A percentile compares a stretch with the other conserved stretches of the same genome.
phyloP scores from a whole-genome alignment of 2,329 filamentous ascomycete genomes.

The Penicillium sp. region DNA sequence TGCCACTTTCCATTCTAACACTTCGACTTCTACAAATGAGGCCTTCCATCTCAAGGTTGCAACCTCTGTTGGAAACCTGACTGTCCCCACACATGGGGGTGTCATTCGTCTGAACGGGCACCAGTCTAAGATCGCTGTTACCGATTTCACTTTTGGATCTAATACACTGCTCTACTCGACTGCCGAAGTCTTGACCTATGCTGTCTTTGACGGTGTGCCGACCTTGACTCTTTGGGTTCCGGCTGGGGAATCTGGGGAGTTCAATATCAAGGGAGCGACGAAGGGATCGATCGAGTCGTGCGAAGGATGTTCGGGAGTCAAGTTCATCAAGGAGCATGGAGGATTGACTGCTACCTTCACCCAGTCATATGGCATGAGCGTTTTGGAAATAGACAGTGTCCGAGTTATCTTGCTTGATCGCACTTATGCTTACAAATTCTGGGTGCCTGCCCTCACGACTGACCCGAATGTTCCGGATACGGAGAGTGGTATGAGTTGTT shows the following conservation, averaged over 20 bases:
- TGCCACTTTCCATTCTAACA: constrained; percentile 56
- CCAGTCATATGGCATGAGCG: constrained; percentile 50
- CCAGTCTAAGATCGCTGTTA: constrained; percentile 62
- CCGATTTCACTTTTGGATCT: constrained; percentile 58
- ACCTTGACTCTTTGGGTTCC: constrained; percentile 56
- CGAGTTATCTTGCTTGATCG: constrained; percentile 57
- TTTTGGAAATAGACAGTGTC: constrained; percentile 51
- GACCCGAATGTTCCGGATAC: constrained; percentile 49
- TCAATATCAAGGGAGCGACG: constrained; percentile 47
- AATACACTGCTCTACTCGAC: constrained; percentile 57
- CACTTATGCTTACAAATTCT: constrained; percentile 57
- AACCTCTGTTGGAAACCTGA: constrained; percentile 57
- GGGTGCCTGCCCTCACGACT: constrained; percentile 53
- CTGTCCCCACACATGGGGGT: constrained; percentile 53
- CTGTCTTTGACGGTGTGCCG: constrained; percentile 49
- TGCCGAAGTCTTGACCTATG: constrained; percentile 56
- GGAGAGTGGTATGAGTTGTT: constrained; percentile 43
- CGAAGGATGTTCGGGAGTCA: constrained; percentile 43
- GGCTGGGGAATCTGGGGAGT: constrained; percentile 56
- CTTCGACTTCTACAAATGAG: constrained; percentile 53
- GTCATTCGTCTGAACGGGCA: constrained; percentile 59
- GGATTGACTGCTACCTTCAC: constrained; percentile 51
- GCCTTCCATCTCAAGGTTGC: constrained; percentile 57
- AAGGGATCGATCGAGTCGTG: constrained; percentile 41
- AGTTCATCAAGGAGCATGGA: constrained; percentile 43